phyloP scores from a whole-genome alignment of 768 basidiomycete species.

The Fomitopsis pulvina region DNA sequence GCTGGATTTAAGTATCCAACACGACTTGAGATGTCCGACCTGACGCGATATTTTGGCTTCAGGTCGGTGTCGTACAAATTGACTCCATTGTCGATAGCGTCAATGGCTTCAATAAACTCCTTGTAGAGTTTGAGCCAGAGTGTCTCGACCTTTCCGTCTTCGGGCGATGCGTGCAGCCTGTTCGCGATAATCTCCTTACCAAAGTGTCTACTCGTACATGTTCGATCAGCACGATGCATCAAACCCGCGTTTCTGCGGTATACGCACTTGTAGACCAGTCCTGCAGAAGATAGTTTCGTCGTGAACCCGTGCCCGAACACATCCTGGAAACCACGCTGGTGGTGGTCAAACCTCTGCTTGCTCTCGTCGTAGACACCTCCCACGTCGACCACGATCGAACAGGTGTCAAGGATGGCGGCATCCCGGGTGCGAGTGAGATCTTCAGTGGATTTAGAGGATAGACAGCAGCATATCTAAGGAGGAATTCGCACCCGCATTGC shows the following conservation, averaged over 20 bases:
- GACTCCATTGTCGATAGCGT: constrained; percentile 94
- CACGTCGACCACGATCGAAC: constrained; percentile 95
- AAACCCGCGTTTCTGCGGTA: not conserved
- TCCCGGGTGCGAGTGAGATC: constrained; percentile 69
- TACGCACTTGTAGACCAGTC: constrained; percentile 89
- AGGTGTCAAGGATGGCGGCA: constrained; percentile 61
- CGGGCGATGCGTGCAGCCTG: constrained; percentile 38
- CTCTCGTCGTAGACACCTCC: constrained; percentile 85
- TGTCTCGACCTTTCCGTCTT: constrained; percentile 59
- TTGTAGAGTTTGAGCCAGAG: constrained; percentile 92
- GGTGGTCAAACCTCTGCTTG: constrained; percentile 85
- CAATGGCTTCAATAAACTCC: constrained; percentile 93
- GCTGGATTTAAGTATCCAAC: constrained; percentile 82
- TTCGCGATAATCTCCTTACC: constrained; percentile 80
- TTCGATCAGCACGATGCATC: not conserved
- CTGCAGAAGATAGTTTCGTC: constrained; percentile 90
- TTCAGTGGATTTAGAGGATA: constrained; percentile 8
- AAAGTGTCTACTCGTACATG: constrained; percentile 61
- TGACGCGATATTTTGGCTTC: constrained; percentile 62
- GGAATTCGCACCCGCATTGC: constrained; percentile 53
- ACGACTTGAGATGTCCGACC: constrained; percentile 81
- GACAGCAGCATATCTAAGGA: not conserved
- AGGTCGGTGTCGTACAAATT: constrained; percentile 67
- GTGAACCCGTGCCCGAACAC: constrained; percentile 82
- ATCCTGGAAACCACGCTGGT: constrained; percentile 89